Base-by-base conservation (phyloP, 2,329 filamentous ascomycete genomes). In the Periconia sp. region DNA sequence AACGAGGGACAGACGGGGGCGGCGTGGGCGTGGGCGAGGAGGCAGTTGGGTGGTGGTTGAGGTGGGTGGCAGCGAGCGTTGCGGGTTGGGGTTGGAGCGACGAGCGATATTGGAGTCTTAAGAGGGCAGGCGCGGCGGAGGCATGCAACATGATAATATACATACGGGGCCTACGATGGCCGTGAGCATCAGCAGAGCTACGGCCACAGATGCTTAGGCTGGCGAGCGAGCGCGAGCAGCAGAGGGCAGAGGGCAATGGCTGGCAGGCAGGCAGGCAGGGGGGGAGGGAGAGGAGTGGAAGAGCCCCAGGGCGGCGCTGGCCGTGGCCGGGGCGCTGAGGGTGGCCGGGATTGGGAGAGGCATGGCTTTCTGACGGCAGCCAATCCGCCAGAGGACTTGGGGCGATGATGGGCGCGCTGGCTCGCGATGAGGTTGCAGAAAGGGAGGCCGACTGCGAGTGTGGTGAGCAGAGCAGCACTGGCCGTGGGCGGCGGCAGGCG, bases 391-490 rank as follows among this genome's bases (percentile, higher is more conserved):
- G 9, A 5, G 17, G 13, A 5, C 12, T 24, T 11, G 19, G n/a
- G n/a, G 25, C 19, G 18, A 11, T 25, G 23, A 18, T 56, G 56
- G 60, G 58, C 54, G 47, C 49, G 30, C 52, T 35, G 24, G 46
- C 36, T 56, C 35, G 40, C 43, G 21, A 49, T 48, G 52, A 17
- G 39, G 49, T 49, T 19, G 41, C 25, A 32, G 46, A 11, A 40
- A 47, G 40, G 41, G 36, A 49, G 44, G 41, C 37, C 30, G 25
- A 23, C 19, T 28, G 24, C 39, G 25, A 35, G 44, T 63, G 63
- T 65, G 63, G 63, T 67, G 63, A 66, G 65, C 59, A 56, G 30
- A 34, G 39, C 45, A 23, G 38, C 39, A 45, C 36, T 36, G 54
- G 43, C 48, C 26, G 48, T 43, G 40, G 23, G 40, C 41, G 36